phyloP scores from a whole-genome alignment of 495 filamentous ascomycete genomes.

The Penicillium mononematosum region DNA sequence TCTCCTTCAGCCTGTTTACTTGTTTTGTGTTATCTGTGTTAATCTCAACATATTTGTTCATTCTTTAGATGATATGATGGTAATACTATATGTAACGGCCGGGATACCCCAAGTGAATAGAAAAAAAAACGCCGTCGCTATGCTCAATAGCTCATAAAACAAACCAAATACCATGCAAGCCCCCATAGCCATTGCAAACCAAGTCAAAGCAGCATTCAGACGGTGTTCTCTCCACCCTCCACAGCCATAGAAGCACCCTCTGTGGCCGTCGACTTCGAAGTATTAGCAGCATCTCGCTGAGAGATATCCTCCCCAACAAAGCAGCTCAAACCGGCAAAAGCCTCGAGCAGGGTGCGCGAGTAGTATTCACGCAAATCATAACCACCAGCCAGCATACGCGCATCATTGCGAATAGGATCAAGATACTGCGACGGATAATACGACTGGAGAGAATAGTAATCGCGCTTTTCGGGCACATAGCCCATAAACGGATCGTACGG shows the following conservation, averaged over 20 bases:
- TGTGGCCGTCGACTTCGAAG: constrained; percentile 29
- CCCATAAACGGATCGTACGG: constrained; percentile 91
- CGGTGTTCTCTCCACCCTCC: constrained; percentile 2
- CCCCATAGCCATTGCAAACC: neutral
- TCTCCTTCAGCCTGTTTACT: neutral
- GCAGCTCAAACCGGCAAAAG: constrained; percentile 83
- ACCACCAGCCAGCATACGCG: constrained; percentile 69
- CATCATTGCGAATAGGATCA: constrained; percentile 57
- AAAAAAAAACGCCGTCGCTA: constrained; percentile 53
- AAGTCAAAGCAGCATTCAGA: neutral
- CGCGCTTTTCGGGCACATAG: constrained; percentile 57
- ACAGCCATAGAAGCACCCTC: constrained; percentile 36
- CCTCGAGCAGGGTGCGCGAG: constrained; percentile 75
- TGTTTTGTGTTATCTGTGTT: neutral
- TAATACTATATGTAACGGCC: neutral
- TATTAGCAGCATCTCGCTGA: constrained; percentile 33
- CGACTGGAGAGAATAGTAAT: constrained; percentile 67
- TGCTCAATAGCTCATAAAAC: constrained; percentile 28
- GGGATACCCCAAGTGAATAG: neutral
- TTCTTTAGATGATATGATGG: neutral
- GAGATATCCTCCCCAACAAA: constrained; percentile 77
- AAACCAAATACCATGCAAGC: neutral
- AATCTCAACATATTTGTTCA: neutral
- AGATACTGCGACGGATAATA: constrained; percentile 67
- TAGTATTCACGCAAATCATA: constrained; percentile 82